Evolutionary conservation across 208 protist species (phyloP), one percentile per base, ranked within the genome.

Genomic region (Strigomonas galati): DNA sequence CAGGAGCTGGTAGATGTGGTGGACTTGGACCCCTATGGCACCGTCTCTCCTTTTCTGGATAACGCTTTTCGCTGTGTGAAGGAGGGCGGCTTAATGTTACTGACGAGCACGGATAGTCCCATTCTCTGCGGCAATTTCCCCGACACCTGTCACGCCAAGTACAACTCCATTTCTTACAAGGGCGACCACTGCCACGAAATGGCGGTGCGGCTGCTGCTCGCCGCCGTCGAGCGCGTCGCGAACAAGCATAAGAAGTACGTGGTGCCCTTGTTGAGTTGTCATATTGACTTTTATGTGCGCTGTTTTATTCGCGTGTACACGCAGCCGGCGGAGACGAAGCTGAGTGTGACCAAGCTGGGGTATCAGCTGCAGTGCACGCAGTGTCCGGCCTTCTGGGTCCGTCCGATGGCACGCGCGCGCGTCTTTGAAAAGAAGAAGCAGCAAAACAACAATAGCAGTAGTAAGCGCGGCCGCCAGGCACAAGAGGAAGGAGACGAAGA

Each of bases 261-360:
- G 69, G 94, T 97, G 32, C 98, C 98, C 6, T 65, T 99, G 19
- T 52, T 99, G 14, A 98, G 92, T 7, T 72, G 99, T 0, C 88
- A 95, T 69, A 98, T 99, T 71, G 98, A 99, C 87, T 99, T 99
- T 65, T 99, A 99, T 75, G 89, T 99, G 9, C 93, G 99, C 48
- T 93, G 99, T 52, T 99, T 99, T 87, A 85, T 99, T 24, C 93
- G 98, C 51, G 95, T 99, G 19, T 96, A 97, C 78, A 97, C 84
- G 27, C 89, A 94, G 60, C 63, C 81, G 5, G 82, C 83, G 0
- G 90, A 97, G 69, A 86, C 83, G 44, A 99, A 99, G 87, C 81
- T 91, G 35, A 82, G 80, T 37, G 57, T 79, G 46, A 92, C 82
- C 53, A 97, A 98, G 78, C 65, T 96, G 43, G 79, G 84, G 14